These are phyloP conservation scores for Talaromyces sp. DNA, from an alignment of 2,329 filamentous ascomycete species.

Conservation along the genomic window DNA sequence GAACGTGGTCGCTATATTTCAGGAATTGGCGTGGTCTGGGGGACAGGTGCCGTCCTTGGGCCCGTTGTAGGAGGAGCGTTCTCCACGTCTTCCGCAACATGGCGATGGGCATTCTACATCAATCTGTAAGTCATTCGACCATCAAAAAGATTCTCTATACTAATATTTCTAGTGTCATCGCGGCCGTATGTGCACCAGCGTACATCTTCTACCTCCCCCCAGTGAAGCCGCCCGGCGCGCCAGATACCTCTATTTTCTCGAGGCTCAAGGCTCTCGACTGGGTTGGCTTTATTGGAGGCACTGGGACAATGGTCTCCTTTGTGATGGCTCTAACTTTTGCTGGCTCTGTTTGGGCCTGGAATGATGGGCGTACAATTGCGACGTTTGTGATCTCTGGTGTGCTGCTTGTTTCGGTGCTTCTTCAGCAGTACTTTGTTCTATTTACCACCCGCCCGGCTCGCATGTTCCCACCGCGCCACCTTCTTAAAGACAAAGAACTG, in stretches of 20 bases:
- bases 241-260: constrained; percentile 26
- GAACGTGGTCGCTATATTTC: constrained; percentile 27
- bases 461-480: constrained; percentile 40
- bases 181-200: background rate
- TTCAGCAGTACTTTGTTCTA: constrained; percentile 42
- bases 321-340: constrained; percentile 49
- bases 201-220: background rate
- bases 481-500: constrained; percentile 15
- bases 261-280: constrained; percentile 30
- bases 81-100: constrained; percentile 23
- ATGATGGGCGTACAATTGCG: constrained; percentile 40
- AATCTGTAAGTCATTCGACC: constrained; percentile 30
- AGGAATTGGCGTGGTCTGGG: constrained; percentile 31
- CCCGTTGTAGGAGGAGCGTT: constrained; percentile 39
- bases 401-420: constrained; percentile 39
- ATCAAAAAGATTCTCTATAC: background rate
- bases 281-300: constrained; percentile 42
- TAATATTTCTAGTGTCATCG: background rate
- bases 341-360: constrained; percentile 47
- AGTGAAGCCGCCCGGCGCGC: background rate
- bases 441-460: constrained; percentile 42
- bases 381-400: constrained; percentile 46
- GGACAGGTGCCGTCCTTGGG: constrained; percentile 33
- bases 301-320: constrained; percentile 30
- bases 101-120: constrained; percentile 36